Evolutionary conservation across 2,329 filamentous ascomycete species (phyloP), one percentile per base, ranked within the genome.

Genomic region (Juglanconis sp.): DNA sequence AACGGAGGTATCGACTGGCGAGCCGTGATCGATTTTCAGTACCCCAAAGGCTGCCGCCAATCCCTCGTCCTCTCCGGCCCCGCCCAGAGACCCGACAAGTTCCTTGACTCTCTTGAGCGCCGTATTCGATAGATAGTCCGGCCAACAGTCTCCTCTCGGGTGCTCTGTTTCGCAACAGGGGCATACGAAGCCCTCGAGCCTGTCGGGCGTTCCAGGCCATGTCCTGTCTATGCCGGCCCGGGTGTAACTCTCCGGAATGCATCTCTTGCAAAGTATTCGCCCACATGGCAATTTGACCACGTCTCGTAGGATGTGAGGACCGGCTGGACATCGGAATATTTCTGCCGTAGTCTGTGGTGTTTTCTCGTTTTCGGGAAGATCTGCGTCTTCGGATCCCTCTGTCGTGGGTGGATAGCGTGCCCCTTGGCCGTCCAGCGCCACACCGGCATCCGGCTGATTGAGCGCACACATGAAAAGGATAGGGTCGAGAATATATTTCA

Each of bases 261-360:
- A 97, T 53, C 73, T 72, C 68, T 83, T 86, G 75, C 93, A 97
- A 10, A 96, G 74, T 10, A 87, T 88, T 69, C 88, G 85, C 34
- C 92, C 92, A 71, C 93, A 97, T 5, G 92, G 92, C 4, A 96
- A 77, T 0, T 90, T 90, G 59, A 92, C 81, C 5, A 92, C 90
- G 8, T 85, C 79, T 50, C 76, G 79, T 35, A 95, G 77, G 1
- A 89, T 87, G 48, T 77, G 78, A 3, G 87, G 90, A 72, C 93
- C 96, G 64, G 83, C 77, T 10, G 82, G 82, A 71, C 93, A 97
- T 74, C 96, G 91, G 56, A 95, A 81, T 46, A 95, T 77, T 48
- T 87, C 87, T 63, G 96, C 80, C 57, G 54, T 63, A 17, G 58
- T 54, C 32, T 53, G 38, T 13, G 56, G 61, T 49, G 44, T 50